Base-by-base conservation (phyloP, 352 stramenopile species). In the Blastocystis hominis region DNA sequence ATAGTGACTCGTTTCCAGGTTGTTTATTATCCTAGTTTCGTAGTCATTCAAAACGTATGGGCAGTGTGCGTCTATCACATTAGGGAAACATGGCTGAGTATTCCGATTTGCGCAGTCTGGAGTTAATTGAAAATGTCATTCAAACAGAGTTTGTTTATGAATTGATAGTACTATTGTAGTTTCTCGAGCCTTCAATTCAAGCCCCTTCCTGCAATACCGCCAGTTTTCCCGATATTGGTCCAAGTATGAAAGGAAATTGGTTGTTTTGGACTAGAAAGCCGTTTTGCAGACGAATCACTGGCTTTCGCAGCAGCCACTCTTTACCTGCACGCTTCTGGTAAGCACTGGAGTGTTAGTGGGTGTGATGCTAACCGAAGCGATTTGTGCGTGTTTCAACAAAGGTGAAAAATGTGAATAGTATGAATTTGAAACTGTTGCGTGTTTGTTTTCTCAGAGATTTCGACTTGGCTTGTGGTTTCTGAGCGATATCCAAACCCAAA, bases 41-140 rank as follows among this genome's bases (percentile, higher is more conserved):
- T 68, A 38, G 30, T 84, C 4, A 66, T 84, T 40, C 17, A 36
- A 13, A 68, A 69, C 44, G 72, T 84, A 9, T 24, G 36, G 3
- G 6, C 15, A 38, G n/a, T 66, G 6, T 36, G n/a, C 30, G 72
- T 69, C 17, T 13, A 66, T 13, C 30, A 6, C n/a, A 5, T 20
- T 84, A 84, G 72, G 72, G 72, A 38, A 84, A 30, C 2, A 24
- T 64, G n/a, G 42, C 34, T 69, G 50, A 84, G 20, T 84, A 69
- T 20, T 46, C 0, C 6, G 44, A 24, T 40, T 9, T 38, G 17
- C 54, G 72, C 20, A 64, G 44, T 5, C n/a, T 66, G 34, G 72
- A 68, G 17, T 38, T 68, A 15, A 30, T 84, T 3, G 13, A 17
- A 40, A 36, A 53, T 4, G 59, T 68, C 44, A 44, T 84, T 17